Conservation (phyloP, 1,139 yeast species). For the Nadsonia starkeyi-henricii region DNA sequence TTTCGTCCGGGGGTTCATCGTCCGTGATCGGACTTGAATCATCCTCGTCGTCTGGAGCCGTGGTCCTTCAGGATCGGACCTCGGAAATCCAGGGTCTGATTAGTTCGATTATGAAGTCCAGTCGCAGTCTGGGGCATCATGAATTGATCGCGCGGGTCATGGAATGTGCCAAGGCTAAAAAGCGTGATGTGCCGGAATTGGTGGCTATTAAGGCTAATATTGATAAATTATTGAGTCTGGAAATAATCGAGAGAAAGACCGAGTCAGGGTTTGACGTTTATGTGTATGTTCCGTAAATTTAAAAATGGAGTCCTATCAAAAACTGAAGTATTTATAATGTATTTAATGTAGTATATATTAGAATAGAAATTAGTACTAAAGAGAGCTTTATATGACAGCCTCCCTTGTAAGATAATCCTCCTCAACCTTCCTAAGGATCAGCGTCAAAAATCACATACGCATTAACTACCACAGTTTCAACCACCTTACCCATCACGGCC, state of each 20-base stretch:
- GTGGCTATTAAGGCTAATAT: not conserved
- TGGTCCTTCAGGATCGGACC: not conserved
- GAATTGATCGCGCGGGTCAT: not conserved
- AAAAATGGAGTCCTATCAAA: too few species aligned
- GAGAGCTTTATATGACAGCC: too few species aligned
- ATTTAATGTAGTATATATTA: too few species aligned
- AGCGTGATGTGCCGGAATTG: not conserved
- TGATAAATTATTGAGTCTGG: not conserved
- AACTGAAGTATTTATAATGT: too few species aligned
- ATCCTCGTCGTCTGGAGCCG: not conserved
- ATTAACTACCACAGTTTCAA: slow-evolving; percentile 70
- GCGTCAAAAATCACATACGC: slow-evolving; percentile 85
- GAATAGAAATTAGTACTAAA: too few species aligned
- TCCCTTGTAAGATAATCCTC: too few species aligned
- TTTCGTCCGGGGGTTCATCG: not conserved
- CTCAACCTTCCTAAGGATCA: slow-evolving; percentile 18
- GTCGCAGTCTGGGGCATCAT: not conserved
- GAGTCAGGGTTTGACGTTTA: not conserved
- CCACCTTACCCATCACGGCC: slow-evolving; percentile 64
- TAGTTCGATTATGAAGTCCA: not conserved
- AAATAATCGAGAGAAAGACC: not conserved
- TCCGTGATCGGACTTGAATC: not conserved
- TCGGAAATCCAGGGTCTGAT: not conserved
- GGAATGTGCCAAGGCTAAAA: not conserved
- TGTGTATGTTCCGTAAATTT: not conserved